A percentile compares a stretch with the other conserved stretches of the same genome.
Conservation (phyloP, 2,329 filamentous ascomycete genomes). For the Trichoderma sp. region DNA sequence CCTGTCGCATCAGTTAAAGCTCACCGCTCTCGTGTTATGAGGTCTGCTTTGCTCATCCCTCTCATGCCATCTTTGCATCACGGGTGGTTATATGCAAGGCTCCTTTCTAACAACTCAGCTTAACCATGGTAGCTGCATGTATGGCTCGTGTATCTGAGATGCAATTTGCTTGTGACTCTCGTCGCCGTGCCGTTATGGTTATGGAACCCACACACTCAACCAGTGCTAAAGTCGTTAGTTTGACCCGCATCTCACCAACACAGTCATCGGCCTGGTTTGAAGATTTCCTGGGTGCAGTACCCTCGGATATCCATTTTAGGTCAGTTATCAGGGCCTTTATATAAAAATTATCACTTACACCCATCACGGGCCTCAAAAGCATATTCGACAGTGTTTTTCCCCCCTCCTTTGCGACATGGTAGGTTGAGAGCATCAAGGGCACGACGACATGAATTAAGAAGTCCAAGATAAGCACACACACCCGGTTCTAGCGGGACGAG, state of each 20-base stretch:
- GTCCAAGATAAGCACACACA: background rate
- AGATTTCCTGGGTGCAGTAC: background rate
- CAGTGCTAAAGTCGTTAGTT: background rate
- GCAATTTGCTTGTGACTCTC: background rate
- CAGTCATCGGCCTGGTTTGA: background rate
- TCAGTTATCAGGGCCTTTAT: background rate
- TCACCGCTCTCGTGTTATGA: background rate
- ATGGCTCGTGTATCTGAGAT: background rate
- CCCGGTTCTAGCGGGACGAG: background rate
- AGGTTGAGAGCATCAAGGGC: background rate
- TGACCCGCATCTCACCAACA: background rate
- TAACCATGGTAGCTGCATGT: background rate
- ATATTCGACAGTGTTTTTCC: background rate
- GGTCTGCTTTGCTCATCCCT: background rate
- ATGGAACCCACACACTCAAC: background rate
- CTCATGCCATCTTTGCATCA: background rate
- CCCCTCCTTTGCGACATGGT: too few species aligned
- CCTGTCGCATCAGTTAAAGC: background rate
- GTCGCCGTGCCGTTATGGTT: background rate
- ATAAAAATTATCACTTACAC: background rate
- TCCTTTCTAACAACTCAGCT: background rate
- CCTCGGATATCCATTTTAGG: background rate
- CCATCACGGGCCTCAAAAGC: background rate
- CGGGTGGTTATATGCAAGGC: background rate
- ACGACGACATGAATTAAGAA: background rate